A percentile compares a stretch with the other conserved stretches of the same genome.
These are phyloP conservation scores for Astragalus glycyphyllos DNA, from an alignment of 306 rosid genomes.

Conservation along the genomic window DNA sequence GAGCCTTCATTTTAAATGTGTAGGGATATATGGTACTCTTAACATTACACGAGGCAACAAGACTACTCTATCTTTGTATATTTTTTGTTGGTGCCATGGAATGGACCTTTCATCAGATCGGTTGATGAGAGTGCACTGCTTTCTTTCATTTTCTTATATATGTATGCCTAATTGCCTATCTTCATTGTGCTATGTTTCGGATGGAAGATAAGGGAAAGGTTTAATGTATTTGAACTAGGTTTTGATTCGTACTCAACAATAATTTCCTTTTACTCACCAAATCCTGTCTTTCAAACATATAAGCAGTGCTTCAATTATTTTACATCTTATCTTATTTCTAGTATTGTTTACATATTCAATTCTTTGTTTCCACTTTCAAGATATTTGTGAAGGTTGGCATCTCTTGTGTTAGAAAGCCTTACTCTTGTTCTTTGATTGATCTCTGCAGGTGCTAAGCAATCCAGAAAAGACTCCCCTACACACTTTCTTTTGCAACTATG, in stretches of 20 bases:
- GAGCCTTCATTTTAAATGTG: constrained; percentile 19
- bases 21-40: constrained; percentile 10
- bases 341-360: constrained; percentile 17
- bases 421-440: constrained; percentile 34
- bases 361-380: neutral
- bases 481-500: constrained; percentile 97
- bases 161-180: neutral
- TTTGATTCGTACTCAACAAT: constrained; percentile 15
- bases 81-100: constrained; percentile 21
- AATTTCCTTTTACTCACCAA: neutral
- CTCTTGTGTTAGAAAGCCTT: constrained; percentile 7
- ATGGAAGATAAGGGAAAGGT: constrained; percentile 2
- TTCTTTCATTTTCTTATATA: constrained; percentile 1
- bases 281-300: constrained; percentile 14
- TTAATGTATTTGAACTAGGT: constrained; percentile 26
- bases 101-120: constrained; percentile 31
- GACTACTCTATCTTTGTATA: neutral
- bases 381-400: constrained; percentile 17
- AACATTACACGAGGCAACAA: neutral
- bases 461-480: constrained; percentile 99
- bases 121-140: constrained; percentile 25
- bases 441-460: constrained; percentile 91
- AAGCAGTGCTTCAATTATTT: constrained; percentile 7
- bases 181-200: constrained; percentile 25
- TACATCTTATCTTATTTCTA: constrained; percentile 9